Evolutionary conservation across 2,329 filamentous ascomycete species (phyloP), one percentile per base, ranked within the genome.

Genomic region (Fusarium graminum): DNA sequence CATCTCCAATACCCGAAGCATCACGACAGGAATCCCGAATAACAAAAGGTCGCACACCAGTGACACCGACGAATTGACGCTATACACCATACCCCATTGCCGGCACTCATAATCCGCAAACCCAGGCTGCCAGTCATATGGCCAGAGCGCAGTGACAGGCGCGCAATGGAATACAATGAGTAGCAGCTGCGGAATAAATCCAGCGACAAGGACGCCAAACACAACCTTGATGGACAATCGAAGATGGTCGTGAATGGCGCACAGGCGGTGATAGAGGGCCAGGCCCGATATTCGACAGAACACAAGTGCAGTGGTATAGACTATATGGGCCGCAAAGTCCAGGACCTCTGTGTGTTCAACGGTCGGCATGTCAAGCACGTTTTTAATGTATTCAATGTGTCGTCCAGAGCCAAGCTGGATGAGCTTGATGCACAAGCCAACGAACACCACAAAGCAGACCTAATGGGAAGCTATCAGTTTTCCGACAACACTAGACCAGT

Each of bases 141-240:
- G 83, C 83, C 83, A 85, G 4, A 82, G 71, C 0, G 77, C 81
- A 1, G 83, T 85, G 1, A 85, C 81, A 0, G 83, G 83, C 2
- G 67, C 70, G 58, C 83, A 85, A 70, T 85, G 83, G 61, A 85
- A 83, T 55, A 85, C 76, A 45, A 85, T 74, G 3, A 86, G 76
- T 26, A 83, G 76, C 13, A 85, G 73, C 56, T 85, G 83, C 0
- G 82, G 79, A 3, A 85, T 59, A 46, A 78, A 85, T 1, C 79
- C 80, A 8, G 74, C 77, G 32, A 80, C 64, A 19, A 84, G 68
- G 32, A 81, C 60, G 4, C 68, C 76, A 19, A 76, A 74, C 1
- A 79, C 74, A 16, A 76, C 50, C 30, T 71, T 74, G 43, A 83
- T 81, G 6, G 75, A 67, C 5, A 76, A 52, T 6, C 71, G 70